phyloP scores from a whole-genome alignment of 2,329 filamentous ascomycete species.

The Colletotrichum viniferum region DNA sequence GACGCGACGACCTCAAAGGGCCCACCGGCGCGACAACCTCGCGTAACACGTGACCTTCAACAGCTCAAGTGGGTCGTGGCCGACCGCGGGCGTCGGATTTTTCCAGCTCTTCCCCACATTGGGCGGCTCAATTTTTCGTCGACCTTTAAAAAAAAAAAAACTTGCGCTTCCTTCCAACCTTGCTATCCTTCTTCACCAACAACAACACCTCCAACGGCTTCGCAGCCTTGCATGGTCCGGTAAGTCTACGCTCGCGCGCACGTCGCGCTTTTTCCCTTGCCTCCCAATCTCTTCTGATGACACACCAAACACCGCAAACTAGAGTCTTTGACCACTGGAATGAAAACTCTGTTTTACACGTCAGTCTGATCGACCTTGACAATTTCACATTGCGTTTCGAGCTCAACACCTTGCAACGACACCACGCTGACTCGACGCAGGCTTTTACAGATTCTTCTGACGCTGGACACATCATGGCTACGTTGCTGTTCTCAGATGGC shows the following conservation, averaged over 20 bases:
- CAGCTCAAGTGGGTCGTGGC: slow-evolving; percentile 17
- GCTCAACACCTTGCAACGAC: not conserved
- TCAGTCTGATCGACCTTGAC: slow-evolving; percentile 77
- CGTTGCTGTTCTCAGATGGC: not conserved
- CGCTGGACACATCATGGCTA: not conserved
- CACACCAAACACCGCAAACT: slow-evolving; percentile 83
- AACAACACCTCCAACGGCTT: not conserved
- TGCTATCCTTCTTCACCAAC: slow-evolving; percentile 17
- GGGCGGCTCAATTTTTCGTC: slow-evolving; percentile 18
- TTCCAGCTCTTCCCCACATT: slow-evolving; percentile 21
- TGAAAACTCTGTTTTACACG: slow-evolving; percentile 88
- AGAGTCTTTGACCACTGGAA: slow-evolving; percentile 94
- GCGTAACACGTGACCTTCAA: slow-evolving; percentile 32
- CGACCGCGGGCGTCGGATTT: slow-evolving; percentile 16
- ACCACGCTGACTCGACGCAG: not conserved
- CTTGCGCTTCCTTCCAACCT: slow-evolving; percentile 10
- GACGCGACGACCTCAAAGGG: not conserved
- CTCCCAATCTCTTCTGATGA: slow-evolving; percentile 68
- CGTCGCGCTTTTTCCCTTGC: slow-evolving; percentile 4
- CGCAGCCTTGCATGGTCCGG: slow-evolving; percentile 24
- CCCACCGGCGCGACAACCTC: not conserved
- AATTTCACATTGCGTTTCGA: not conserved
- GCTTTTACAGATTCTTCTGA: slow-evolving; percentile 8
- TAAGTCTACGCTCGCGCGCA: slow-evolving; percentile 21
- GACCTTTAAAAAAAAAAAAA: slow-evolving; percentile 28